Percentiles rank a stretch among this genome's conserved stretches.
Evolutionary conservation across 306 rosid genomes (phyloP).

Genomic region (Boehmeria nivea): DNA sequence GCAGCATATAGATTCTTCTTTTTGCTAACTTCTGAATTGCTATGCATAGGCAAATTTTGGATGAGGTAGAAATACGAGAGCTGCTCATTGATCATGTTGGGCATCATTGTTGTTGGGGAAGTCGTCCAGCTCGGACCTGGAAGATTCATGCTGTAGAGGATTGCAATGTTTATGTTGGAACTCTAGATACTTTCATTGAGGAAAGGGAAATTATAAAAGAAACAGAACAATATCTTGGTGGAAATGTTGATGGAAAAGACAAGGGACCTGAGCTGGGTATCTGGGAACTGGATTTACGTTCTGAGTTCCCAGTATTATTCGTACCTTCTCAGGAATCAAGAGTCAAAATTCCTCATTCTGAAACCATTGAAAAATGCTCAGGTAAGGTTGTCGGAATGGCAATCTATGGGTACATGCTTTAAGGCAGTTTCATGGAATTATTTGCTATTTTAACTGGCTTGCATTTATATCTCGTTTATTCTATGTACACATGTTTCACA

Average conservation of each 20-base stretch:
- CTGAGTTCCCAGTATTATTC: conserved; percentile 84
- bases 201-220: conserved; percentile 73
- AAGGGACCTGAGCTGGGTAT: conserved; percentile 69
- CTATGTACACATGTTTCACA: background rate
- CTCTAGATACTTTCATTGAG: conserved; percentile 84
- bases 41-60: conserved; percentile 53
- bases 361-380: conserved; percentile 67
- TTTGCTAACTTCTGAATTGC: background rate
- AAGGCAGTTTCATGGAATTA: background rate
- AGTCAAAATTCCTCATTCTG: conserved; percentile 78
- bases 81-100: conserved; percentile 93
- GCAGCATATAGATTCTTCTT: background rate
- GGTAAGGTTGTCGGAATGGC: conserved; percentile 36
- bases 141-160: conserved; percentile 80
- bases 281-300: conserved; percentile 88
- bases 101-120: conserved; percentile 98
- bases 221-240: conserved; percentile 59
- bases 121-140: conserved; percentile 97
- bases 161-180: conserved; percentile 89
- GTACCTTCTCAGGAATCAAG: conserved; percentile 51
- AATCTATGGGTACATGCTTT: background rate
- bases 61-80: conserved; percentile 91
- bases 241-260: conserved; percentile 63
- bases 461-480: background rate
- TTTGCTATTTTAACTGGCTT: background rate